These are phyloP conservation scores for Colletotrichum spaethianum DNA, from an alignment of 2,329 filamentous ascomycete genomes.

Conservation along the genomic window DNA sequence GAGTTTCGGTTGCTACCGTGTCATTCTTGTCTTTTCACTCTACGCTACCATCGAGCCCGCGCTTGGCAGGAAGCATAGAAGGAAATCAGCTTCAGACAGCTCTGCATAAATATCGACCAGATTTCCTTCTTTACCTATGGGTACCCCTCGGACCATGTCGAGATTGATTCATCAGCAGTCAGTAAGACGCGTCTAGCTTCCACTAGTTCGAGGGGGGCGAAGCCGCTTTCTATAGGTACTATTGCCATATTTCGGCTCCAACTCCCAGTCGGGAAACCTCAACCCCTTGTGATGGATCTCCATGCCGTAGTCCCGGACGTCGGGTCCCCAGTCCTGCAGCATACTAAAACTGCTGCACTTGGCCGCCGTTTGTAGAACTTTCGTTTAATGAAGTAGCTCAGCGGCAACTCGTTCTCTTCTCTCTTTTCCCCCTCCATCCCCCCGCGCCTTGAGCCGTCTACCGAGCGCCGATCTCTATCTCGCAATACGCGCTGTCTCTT, in stretches of 20 bases:
- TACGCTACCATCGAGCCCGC: not conserved
- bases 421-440: not conserved
- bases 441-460: constrained; percentile 17
- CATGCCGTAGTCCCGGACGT: constrained; percentile 18
- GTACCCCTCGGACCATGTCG: not conserved
- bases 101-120: constrained; percentile 1
- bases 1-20: constrained; percentile 8
- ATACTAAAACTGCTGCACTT: constrained; percentile 32
- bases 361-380: constrained; percentile 7
- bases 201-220: constrained; percentile 31
- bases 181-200: constrained; percentile 17
- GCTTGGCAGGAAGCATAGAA: constrained; percentile 4
- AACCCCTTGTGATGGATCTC: constrained; percentile 9
- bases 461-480: constrained; percentile 25
- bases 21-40: constrained; percentile 1
- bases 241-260: constrained; percentile 18
- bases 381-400: constrained; percentile 27
- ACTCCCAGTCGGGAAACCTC: constrained; percentile 24
- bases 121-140: not conserved
- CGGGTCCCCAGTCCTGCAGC: constrained; percentile 13
- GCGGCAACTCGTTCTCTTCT: constrained; percentile 17
- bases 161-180: constrained; percentile 25
- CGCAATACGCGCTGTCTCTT: not conserved
- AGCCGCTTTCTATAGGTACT: constrained; percentile 22
- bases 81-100: constrained; percentile 6